Conservation (phyloP, 2,329 filamentous ascomycete genomes). For the Didymella pinodella region DNA sequence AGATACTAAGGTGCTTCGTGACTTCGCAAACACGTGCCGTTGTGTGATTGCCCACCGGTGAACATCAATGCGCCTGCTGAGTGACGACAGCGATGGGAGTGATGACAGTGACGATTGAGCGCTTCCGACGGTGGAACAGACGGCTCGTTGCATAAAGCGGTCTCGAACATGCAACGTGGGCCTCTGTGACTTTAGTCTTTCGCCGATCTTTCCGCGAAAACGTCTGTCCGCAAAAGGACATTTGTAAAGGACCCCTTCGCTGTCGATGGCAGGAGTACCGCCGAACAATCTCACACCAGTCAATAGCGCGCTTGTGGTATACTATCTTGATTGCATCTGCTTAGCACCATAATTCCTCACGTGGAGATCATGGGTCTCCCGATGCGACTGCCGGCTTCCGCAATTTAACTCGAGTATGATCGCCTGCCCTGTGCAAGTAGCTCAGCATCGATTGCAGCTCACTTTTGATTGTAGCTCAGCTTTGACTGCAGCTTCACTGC, state of each 20-base stretch:
- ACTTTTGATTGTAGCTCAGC: slow-evolving; percentile 1
- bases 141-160: slow-evolving; percentile 24
- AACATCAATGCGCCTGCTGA: neutral
- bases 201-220: slow-evolving; percentile 25
- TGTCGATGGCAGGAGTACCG: slow-evolving; percentile 21
- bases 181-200: slow-evolving; percentile 31
- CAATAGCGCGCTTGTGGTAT: neutral
- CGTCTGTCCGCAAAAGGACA: slow-evolving; percentile 4
- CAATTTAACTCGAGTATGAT: slow-evolving; percentile 6
- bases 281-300: slow-evolving; percentile 2
- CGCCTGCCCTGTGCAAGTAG: slow-evolving; percentile 7
- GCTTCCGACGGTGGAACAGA: slow-evolving; percentile 17
- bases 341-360: slow-evolving; percentile 1
- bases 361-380: neutral
- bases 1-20: slow-evolving; percentile 12
- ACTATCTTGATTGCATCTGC: neutral
- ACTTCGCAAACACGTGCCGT: slow-evolving; percentile 2
- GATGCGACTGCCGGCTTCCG: slow-evolving; percentile 2
- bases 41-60: slow-evolving; percentile 7
- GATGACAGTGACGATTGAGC: slow-evolving; percentile 4
- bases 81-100: slow-evolving; percentile 6
- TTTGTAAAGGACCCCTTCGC: slow-evolving; percentile 8
- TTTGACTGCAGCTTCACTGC: slow-evolving; percentile 12
- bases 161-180: slow-evolving; percentile 39
- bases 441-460: slow-evolving; percentile 8